Evolutionary conservation across 768 basidiomycete genomes (phyloP), one percentile per base, ranked within the genome.

Genomic region (Clitopilus passeckerianus): DNA sequence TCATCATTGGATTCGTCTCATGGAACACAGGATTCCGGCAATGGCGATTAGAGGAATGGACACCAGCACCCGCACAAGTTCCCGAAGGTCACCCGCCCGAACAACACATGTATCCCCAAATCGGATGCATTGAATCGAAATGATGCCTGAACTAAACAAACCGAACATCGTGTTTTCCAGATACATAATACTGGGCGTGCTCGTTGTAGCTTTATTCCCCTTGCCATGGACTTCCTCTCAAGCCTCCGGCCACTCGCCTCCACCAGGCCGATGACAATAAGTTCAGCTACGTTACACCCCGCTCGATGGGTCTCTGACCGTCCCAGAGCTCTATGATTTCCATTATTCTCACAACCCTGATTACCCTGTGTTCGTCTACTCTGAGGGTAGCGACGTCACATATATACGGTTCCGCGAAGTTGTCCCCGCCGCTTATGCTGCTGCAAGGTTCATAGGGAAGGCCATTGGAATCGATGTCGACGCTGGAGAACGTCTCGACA

Each of bases 291-390:
- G 27, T 35, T 15, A 35, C 33, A 12, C 60, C 53, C 58, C 61
- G 0, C n/a, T 62, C 34, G 61, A 59, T 41, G 58, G 58, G 5
- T 59, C 61, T 15, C 46, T 62, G 12, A 50, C 41, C 15, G 24
- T 62, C n/a, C 41, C 61, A 27, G 61, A 62, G 35, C 54, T 62
- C 50, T 62, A 62, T 53, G 58, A 59, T 37, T 59, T 60, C 24
- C 61, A 62, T 30, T 56, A 60, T 37, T 34, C 24, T 34, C 44
- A 62, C 37, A 62, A 62, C 41, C 54, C 58, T 14, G 18, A 37
- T 16, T 59, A 62, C 52, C 30, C 58, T 4, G 53, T 62, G 14
- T 62, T 62, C 46, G 6, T 52, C 14, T 62, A 34, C 35, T 27
- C 53, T 34, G 53, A 53, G 35, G 53, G 9, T 34, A 52, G 35